Evolutionary conservation across 129 eudicot species (phyloP).

Genomic region (Flaveria brownii): DNA sequence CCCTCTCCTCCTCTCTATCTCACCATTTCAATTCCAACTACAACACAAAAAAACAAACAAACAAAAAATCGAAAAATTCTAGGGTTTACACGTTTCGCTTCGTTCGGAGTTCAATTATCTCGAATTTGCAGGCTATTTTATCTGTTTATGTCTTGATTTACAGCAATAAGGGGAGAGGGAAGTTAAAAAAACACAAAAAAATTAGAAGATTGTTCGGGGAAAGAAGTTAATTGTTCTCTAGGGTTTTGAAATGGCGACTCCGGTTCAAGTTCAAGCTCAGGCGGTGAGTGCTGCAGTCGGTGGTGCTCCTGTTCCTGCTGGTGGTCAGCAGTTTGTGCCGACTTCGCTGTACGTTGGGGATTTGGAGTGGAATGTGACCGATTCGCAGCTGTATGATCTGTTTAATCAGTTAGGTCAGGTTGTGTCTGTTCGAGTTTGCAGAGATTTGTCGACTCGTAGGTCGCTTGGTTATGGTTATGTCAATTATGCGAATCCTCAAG

Average conservation of each 20-base stretch:
- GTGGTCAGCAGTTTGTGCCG: conserved; percentile 43
- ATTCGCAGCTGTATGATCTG: conserved; percentile 63
- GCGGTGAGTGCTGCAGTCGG: conserved; percentile 36
- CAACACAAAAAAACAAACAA: conserved; percentile 7
- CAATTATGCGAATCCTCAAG: conserved; percentile 57
- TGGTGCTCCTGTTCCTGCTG: conserved; percentile 14
- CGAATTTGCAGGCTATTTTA: no score
- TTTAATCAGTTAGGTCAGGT: conserved; percentile 58
- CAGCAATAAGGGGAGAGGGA: conserved; percentile 73
- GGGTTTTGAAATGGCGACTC: conserved; percentile 53
- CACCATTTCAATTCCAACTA: conserved; percentile 20
- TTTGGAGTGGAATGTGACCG: conserved; percentile 63
- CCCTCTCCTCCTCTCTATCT: conserved; percentile 57
- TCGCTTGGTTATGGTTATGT: conserved; percentile 80
- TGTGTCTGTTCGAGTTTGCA: conserved; percentile 70
- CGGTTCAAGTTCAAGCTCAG: conserved; percentile 41
- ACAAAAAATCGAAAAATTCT: conserved; percentile 25
- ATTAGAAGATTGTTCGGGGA: no score
- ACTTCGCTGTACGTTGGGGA: conserved; percentile 78
- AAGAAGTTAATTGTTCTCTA: not conserved
- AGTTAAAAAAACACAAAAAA: conserved; percentile 33
- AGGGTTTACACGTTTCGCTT: not conserved
- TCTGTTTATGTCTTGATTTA: not conserved
- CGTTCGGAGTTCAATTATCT: no score
- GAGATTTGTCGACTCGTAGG: conserved; percentile 49